phyloP scores from a whole-genome alignment of 2,329 filamentous ascomycete species.

The Coniochaeta prunicola region DNA sequence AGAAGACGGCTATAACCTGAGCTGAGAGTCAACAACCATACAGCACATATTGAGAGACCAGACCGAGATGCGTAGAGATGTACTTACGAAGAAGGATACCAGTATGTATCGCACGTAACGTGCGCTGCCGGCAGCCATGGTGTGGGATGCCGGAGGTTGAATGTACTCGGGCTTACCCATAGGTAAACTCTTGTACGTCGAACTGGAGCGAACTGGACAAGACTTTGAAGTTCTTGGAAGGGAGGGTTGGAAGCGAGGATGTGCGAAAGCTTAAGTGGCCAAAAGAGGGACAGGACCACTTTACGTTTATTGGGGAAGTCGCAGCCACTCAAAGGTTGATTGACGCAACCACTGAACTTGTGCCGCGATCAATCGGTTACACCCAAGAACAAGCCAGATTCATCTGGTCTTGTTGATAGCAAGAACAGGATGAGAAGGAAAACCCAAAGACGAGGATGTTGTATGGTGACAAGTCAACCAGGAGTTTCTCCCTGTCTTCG shows the following conservation, averaged over 20 bases:
- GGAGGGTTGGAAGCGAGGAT: not conserved
- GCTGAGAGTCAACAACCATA: slow-evolving; percentile 6
- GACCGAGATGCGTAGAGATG: not conserved
- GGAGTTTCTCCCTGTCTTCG: not conserved
- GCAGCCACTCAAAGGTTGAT: not conserved
- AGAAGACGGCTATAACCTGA: slow-evolving; percentile 64
- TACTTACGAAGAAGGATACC: slow-evolving; percentile 74
- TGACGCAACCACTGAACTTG: not conserved
- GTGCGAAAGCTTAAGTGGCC: not conserved
- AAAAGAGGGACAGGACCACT: not conserved
- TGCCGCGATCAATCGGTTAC: not conserved
- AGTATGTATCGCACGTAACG: slow-evolving; percentile 73
- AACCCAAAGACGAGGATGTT: not conserved
- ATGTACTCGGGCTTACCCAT: slow-evolving; percentile 1
- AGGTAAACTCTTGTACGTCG: not conserved
- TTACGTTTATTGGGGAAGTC: not conserved
- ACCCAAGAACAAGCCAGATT: not conserved
- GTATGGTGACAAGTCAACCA: not conserved
- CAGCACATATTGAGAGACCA: slow-evolving; percentile 9
- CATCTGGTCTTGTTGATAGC: not conserved
- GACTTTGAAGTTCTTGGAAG: not conserved
- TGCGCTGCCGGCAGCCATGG: slow-evolving; percentile 60
- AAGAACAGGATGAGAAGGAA: not conserved
- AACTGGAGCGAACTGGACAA: not conserved
- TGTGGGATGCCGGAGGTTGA: slow-evolving; percentile 1